Base-by-base conservation (phyloP, 169 alveolate species). In the Amoebophrya sp. region DNA sequence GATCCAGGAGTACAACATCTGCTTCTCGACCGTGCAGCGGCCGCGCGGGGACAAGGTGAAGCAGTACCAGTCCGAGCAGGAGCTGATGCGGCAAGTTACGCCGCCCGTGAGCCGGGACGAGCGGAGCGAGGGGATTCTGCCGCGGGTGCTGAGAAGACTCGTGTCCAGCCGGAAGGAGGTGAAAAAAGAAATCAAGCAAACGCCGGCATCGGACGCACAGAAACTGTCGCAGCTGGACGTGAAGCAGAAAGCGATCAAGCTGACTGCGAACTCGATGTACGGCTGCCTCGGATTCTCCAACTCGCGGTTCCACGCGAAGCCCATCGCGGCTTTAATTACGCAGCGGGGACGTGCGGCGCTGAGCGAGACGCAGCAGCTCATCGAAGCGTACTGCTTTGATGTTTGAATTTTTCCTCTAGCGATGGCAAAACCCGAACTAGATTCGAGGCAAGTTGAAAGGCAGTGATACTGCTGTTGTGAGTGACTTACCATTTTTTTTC, bases 241-340 rank as follows among this genome's bases (percentile, higher is more conserved):
- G 69, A 96, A 98, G 91, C 99, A 98, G 93, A 94, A 95, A 89
- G 99, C 99, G 0, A 94, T 98, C 40, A 99, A 99, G 93, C 95
- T 99, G 10, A 98, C 99, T 39, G 99, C 99, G 26, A 99, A 99
- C 94, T 96, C 99, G 45, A 96, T 99, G 89, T 99, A 99, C 95
- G 99, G 99, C 5, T 98, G 99, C 92, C 94, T 99, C 78, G 99
- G 99, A 31, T 98, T 98, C 92, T 93, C 97, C 67, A 96, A 97
- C 90, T 97, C 99, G 78, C 94, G 99, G 58, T 99, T 99, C 95
- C 97, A 98, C 95, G 99, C 99, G 20, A 95, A 96, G 94, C 99
- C 98, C 78, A 96, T 99, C 58, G 99, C 99, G 20, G 97, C 99
- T 0, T 95, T 97, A 89, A 98, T 99, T 91, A 99, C 99, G 34